A percentile compares a stretch with the other conserved stretches of the same genome.
These are phyloP conservation scores for Suillus subaureus DNA, from an alignment of 768 basidiomycete species.

Conservation along the genomic window DNA sequence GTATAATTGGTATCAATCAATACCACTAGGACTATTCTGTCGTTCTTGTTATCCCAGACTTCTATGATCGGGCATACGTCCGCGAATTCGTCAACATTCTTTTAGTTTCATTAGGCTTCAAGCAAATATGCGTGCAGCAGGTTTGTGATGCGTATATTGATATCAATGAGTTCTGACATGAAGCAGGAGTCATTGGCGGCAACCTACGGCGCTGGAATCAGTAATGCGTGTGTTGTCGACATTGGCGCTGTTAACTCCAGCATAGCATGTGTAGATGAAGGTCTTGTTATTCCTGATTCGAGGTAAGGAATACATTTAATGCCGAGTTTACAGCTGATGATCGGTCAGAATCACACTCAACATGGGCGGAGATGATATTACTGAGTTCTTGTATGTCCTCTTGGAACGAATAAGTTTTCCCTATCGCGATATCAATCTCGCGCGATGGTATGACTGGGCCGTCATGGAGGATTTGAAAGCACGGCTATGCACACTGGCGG, in stretches of 20 bases:
- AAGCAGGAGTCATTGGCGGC: slow-evolving; percentile 87
- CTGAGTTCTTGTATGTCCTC: slow-evolving; percentile 81
- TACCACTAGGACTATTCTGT: slow-evolving; percentile 75
- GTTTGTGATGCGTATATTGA: slow-evolving; percentile 36
- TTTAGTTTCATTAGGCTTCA: slow-evolving; percentile 83
- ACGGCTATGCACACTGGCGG: slow-evolving; percentile 80
- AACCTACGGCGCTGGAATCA: slow-evolving; percentile 93
- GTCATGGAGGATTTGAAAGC: slow-evolving; percentile 92
- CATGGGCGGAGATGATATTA: slow-evolving; percentile 95
- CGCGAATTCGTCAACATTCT: slow-evolving; percentile 75
- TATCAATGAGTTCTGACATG: background rate
- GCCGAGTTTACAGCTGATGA: slow-evolving; percentile 10
- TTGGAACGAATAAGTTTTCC: slow-evolving; percentile 85
- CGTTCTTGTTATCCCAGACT: slow-evolving; percentile 89
- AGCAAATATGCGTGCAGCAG: slow-evolving; percentile 91
- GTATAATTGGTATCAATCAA: background rate
- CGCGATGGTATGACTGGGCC: slow-evolving; percentile 81
- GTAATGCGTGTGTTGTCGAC: slow-evolving; percentile 94
- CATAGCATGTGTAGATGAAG: slow-evolving; percentile 94
- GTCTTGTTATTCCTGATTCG: slow-evolving; percentile 83
- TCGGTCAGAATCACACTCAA: slow-evolving; percentile 68
- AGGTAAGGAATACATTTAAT: slow-evolving; percentile 52
- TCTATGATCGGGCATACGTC: slow-evolving; percentile 84
- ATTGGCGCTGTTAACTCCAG: slow-evolving; percentile 85
- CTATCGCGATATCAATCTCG: slow-evolving; percentile 80